Conservation (phyloP, 768 basidiomycete species). For the Pleurotus tuoliensis region DNA sequence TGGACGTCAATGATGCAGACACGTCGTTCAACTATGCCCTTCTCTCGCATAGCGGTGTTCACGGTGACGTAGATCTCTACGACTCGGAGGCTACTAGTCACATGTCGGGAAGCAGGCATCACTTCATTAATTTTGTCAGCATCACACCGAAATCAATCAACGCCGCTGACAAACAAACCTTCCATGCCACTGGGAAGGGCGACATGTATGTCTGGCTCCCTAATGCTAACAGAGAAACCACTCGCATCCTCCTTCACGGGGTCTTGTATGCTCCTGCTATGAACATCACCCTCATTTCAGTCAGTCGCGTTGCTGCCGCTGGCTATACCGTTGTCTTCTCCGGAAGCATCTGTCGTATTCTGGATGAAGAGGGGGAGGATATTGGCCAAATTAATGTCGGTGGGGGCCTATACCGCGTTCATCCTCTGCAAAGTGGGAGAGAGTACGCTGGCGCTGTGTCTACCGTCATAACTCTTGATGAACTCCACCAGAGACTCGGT, state of each 20-base stretch:
- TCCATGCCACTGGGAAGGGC: conserved; percentile 27
- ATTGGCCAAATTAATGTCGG: conserved; percentile 17
- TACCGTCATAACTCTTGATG: conserved; percentile 17
- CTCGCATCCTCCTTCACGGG: conserved; percentile 20
- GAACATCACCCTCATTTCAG: conserved; percentile 27
- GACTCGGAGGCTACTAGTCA: conserved; percentile 35
- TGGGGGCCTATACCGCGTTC: conserved; percentile 17
- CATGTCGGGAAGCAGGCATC: conserved; percentile 28
- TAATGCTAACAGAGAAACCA: conserved; percentile 14
- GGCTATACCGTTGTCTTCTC: conserved; percentile 20
- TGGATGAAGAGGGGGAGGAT: conserved; percentile 12
- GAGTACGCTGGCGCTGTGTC: conserved; percentile 10
- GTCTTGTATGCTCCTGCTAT: conserved; percentile 27
- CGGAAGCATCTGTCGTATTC: conserved; percentile 20
- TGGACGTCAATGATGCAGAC: background rate
- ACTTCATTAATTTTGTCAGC: conserved; percentile 23
- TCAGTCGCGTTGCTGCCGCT: conserved; percentile 22
- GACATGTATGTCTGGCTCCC: conserved; percentile 24
- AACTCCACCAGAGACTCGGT: conserved; percentile 23
- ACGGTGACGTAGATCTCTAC: conserved; percentile 22
- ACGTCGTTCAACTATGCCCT: background rate
- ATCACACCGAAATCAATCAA: conserved; percentile 24
- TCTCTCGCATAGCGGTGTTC: background rate
- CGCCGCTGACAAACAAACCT: conserved; percentile 23
- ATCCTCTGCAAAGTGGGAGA: conserved; percentile 6